phyloP scores from a whole-genome alignment of 2,329 filamentous ascomycete species.

The Esteya vermicola region DNA sequence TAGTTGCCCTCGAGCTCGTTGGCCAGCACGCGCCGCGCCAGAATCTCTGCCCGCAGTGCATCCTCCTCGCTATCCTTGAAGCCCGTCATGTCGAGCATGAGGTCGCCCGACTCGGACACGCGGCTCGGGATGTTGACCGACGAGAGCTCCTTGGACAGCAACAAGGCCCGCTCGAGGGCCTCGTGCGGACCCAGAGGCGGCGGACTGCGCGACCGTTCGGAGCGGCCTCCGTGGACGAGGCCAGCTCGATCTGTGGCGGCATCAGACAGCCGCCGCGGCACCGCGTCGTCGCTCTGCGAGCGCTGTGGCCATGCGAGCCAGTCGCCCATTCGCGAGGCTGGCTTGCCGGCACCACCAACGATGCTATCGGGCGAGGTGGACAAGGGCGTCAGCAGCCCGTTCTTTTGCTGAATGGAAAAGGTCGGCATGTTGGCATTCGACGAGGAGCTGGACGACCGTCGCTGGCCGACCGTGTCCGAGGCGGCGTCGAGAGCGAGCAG shows the following conservation, averaged over 20 bases:
- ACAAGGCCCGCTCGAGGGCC: slow-evolving; percentile 69
- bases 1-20: slow-evolving; percentile 92
- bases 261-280: slow-evolving; percentile 25
- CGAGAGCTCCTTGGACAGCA: slow-evolving; percentile 74
- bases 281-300: slow-evolving; percentile 40
- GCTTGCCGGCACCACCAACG: slow-evolving; percentile 25
- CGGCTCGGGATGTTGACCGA: slow-evolving; percentile 84
- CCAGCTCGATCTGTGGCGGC: no score
- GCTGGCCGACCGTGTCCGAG: no score
- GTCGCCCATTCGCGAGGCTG: slow-evolving; percentile 33
- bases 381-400: slow-evolving; percentile 34
- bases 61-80: slow-evolving; percentile 94
- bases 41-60: slow-evolving; percentile 77
- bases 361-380: slow-evolving; percentile 41
- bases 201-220: slow-evolving; percentile 59
- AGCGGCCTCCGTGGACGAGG: no score
- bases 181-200: slow-evolving; percentile 58
- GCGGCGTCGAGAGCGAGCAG: slow-evolving; percentile 49
- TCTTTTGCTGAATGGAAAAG: slow-evolving; percentile 21
- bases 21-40: slow-evolving; percentile 80
- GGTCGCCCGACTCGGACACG: slow-evolving; percentile 81
- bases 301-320: slow-evolving; percentile 30
- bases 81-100: slow-evolving; percentile 96
- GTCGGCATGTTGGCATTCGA: slow-evolving; percentile 20
- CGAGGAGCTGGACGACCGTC: slow-evolving; percentile 24